phyloP scores from a whole-genome alignment of 176 grass and related monocot species.

The Aechmea fasciata region DNA sequence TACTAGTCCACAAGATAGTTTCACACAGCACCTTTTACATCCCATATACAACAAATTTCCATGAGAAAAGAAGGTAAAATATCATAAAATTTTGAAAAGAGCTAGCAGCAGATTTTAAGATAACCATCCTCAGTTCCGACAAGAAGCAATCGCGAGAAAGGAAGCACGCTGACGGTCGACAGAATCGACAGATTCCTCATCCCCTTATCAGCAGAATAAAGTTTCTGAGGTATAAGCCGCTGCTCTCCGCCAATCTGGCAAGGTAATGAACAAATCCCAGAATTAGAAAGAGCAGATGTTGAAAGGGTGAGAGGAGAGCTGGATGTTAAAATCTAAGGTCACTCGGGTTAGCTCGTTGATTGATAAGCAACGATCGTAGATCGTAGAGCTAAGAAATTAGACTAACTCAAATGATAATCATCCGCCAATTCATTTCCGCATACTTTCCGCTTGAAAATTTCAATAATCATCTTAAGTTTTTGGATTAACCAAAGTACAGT shows the following conservation, averaged over 20 bases:
- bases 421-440: no score
- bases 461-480: no score
- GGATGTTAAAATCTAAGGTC: no score
- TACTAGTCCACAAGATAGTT: no score
- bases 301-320: not conserved
- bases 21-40: no score
- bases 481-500: no score
- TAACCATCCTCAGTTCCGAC: slow-evolving; percentile 92
- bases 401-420: no score
- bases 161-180: slow-evolving; percentile 75
- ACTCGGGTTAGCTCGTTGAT: no score
- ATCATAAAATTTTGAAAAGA: slow-evolving; percentile 1
- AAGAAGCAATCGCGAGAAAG: slow-evolving; percentile 79
- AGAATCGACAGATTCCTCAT: slow-evolving; percentile 65
- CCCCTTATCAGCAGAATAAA: slow-evolving; percentile 59
- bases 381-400: no score
- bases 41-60: not conserved
- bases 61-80: slow-evolving; percentile 17
- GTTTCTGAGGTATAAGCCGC: slow-evolving; percentile 60
- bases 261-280: not conserved
- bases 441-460: no score
- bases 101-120: slow-evolving; percentile 84
- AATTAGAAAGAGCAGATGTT: slow-evolving; percentile 2
- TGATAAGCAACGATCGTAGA: no score
- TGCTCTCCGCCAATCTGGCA: slow-evolving; percentile 18